Base-by-base conservation (phyloP, 2,329 filamentous ascomycete species). In the Neoarthrinium moseri region DNA sequence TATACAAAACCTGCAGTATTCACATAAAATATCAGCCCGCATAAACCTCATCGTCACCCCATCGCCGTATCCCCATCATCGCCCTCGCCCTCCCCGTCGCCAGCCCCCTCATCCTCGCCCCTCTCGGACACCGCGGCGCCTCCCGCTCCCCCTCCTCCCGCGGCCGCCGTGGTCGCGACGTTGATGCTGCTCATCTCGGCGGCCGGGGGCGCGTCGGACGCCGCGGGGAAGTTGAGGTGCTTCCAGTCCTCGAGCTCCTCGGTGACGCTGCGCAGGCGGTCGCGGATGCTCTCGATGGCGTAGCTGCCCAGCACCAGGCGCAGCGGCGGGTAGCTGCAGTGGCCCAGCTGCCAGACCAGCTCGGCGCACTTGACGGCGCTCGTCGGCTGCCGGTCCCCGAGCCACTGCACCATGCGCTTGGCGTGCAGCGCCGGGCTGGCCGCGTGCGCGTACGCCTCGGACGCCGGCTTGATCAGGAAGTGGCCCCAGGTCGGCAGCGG, bases 191-290 rank as follows among this genome's bases (percentile, higher is more conserved):
- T 45, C 18, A 26, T 51, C 41, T 23, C n/a, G 27, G 38, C n/a
- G 6, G 35, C 36, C 36, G 39, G 26, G n/a, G 43, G 20, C 18
- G 59, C 63, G 48, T 74, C 73, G 0, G 71, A 61, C 12, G 69
- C 64, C 29, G 67, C 60, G 0, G 79, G 71, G 54, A 90, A 91
- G 63, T 89, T 89, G 23, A 95, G 71, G 61, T 92, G 86, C 59
- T 91, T 94, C 89, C 90, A 95, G 62, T 95, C 90, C 68, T 95
- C 90, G 54, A 95, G 80, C 72, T 99, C 94, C 67, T 97, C 94
- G 11, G 91, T 96, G 32, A 97, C 89, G 50, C 87, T 92, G 54
- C 90, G 81, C 60, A 97, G 69, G 17, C 92, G 78, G 69, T 99
- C 94, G 13, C 94, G 77, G 41, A 97, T 95, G 64, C 91, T 96